A percentile compares a stretch with the other conserved stretches of the same genome.
phyloP scores from a whole-genome alignment of 257 asterid genomes.

The Solanum virginianum region DNA sequence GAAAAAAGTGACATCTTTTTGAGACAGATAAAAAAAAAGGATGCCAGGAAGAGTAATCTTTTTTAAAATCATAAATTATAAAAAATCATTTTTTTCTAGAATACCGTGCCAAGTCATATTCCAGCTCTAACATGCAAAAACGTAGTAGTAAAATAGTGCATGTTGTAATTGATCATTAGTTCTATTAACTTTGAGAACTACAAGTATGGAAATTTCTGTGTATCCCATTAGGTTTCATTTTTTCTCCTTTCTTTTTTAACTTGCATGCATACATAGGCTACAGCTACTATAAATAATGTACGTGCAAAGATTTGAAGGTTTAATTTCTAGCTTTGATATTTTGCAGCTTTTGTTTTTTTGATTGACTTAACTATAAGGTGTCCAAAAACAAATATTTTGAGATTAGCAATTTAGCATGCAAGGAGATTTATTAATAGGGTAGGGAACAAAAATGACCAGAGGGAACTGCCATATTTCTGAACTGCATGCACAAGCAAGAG shows the following conservation, averaged over 20 bases:
- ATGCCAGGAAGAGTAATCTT: too few species aligned
- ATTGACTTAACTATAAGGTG: neutral
- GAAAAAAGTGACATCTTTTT: too few species aligned
- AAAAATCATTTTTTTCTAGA: too few species aligned
- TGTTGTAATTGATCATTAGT: neutral
- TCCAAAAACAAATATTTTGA: neutral
- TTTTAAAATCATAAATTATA: too few species aligned
- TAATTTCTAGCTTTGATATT: neutral
- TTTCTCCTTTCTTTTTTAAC: neutral
- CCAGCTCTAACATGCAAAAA: neutral
- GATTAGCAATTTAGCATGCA: neutral
- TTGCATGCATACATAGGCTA: neutral
- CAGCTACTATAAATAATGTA: neutral
- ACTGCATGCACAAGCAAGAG: neutral
- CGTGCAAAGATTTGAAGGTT: neutral
- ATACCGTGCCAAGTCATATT: too few species aligned
- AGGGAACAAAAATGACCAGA: slow-evolving; percentile 26
- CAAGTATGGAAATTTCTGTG: neutral
- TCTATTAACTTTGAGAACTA: neutral
- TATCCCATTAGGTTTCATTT: neutral
- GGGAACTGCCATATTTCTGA: neutral
- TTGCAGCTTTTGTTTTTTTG: neutral
- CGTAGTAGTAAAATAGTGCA: neutral
- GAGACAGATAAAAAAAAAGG: too few species aligned
- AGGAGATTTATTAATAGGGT: neutral